Base-by-base conservation (phyloP, 352 stramenopile species). In the Pseudoperonospora humuli region DNA sequence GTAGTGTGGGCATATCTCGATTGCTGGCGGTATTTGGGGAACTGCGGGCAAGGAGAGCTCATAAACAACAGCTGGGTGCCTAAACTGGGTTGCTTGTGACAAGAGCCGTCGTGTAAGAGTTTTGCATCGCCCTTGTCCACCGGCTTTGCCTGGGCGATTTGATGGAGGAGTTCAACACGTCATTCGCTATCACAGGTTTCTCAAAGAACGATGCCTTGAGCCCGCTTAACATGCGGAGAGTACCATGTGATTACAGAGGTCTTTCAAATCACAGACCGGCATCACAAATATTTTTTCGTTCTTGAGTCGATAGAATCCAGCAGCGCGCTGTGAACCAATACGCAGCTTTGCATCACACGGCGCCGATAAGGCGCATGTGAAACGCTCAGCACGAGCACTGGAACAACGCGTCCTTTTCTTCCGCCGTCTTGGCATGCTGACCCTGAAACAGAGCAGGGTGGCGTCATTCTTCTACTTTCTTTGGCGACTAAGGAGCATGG, bases 241-340 rank as follows among this genome's bases (percentile, higher is more conserved):
- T 1, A 20, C 1, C 33, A 63, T 54, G 5, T 0, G 1, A 39
- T 59, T 3, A 29, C 33, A 37, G 42, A 57, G 54, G 48, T 18
- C 39, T 49, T 25, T 42, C 57, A 66, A 55, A 66, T 66, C 57
- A 14, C 24, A 17, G 3, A n/a, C n/a, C 18, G n/a, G 38, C 45
- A 58, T 45, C 29, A 13, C 33, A 7, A 41, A 27, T 62, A 50
- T 56, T 61, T 61, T 64, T 61, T 50, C 43, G 46, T 45, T 61
- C 33, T 59, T 33, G 36, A 38, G 40, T 61, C 50, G 45, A 61
- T 61, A 63, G 47, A 67, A 63, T 55, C 52, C 52, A 67, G 46
- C 52, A 62, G 18, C 44, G 29, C 57, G 27, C 31, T 45, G 45
- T 62, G 40, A 67, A 67, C 45, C 18, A 49, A 54, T 39, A 26